Evolutionary conservation across 1,139 yeast genomes (phyloP).

Genomic region (Suhomyces yuchorum): DNA sequence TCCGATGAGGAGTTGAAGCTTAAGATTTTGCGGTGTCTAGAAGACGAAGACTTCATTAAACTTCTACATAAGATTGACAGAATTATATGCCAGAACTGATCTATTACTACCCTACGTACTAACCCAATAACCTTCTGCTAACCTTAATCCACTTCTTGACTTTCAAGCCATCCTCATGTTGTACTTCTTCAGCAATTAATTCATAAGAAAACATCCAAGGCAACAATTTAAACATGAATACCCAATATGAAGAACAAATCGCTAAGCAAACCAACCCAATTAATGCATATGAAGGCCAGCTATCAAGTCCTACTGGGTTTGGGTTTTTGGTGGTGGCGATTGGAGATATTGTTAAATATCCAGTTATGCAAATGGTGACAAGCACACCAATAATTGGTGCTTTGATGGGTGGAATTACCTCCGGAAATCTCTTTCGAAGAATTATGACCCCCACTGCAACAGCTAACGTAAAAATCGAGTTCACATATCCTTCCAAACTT

Average conservation of each 20-base stretch:
- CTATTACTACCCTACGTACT: neutral
- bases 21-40: slow-evolving; percentile 8
- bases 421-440: slow-evolving; percentile 49
- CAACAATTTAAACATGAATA: slow-evolving; percentile 42
- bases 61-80: slow-evolving; percentile 16
- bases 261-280: slow-evolving; percentile 34
- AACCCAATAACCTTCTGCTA: slow-evolving; percentile 8
- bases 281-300: slow-evolving; percentile 56
- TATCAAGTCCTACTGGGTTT: slow-evolving; percentile 44
- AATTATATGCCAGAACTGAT: slow-evolving; percentile 5
- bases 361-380: slow-evolving; percentile 40
- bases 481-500: slow-evolving; percentile 74
- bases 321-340: slow-evolving; percentile 42
- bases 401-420: slow-evolving; percentile 49
- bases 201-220: slow-evolving; percentile 50
- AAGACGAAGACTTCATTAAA: slow-evolving; percentile 14
- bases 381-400: slow-evolving; percentile 49
- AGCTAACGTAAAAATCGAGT: slow-evolving; percentile 50
- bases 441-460: slow-evolving; percentile 56
- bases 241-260: slow-evolving; percentile 51
- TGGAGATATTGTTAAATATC: slow-evolving; percentile 50
- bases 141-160: slow-evolving; percentile 55
- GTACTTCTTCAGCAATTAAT: slow-evolving; percentile 39
- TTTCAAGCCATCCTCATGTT: slow-evolving; percentile 55
- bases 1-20: slow-evolving; percentile 7